Base-by-base conservation (phyloP, 495 filamentous ascomycete species). In the Trichoderma reesei region DNA sequence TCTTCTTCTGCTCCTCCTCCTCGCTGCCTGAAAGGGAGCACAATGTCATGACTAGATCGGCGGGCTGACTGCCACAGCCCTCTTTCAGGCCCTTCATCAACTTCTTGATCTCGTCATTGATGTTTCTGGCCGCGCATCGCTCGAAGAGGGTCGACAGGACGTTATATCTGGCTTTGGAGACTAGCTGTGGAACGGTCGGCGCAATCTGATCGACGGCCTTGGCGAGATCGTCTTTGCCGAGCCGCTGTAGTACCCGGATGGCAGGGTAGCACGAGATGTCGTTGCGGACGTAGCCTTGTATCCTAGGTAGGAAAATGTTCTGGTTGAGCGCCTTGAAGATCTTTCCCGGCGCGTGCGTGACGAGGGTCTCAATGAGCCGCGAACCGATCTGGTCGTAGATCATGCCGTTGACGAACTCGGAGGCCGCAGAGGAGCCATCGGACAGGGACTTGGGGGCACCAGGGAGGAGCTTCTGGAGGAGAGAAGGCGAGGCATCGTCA, bases 381-480 rank as follows among this genome's bases (percentile, higher is more conserved):
- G 92, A 96, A 5, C 95, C 95, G 33, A 97, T 84, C 0, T 89
- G 77, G 70, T 96, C 90, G 70, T 97, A 98, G 31, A 97, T 73
- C 67, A 98, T 81, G 41, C 88, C 86, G 67, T 89, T 89, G 72
- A 97, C 83, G 71, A 97, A 97, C 9, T 79, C 75, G 33, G 71
- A 75, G 10, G 79, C 79, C 9, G 70, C 68, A 3, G 76, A 76
- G 8, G 70, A 73, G 8, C 72, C 72, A 39, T 82, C 78, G 48
- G 70, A 69, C 20, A 82, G 72, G 0, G 79, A 78, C 8, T 67
- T 68, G 11, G 79, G 79, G 0, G 78, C 78, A 8, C 66, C 76
- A 2, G 79, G 79, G 13, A 82, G 65, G 13, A 82, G 76, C 51
- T 65, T 70, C 63, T 74, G 74, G 33, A 80, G 63, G 0, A 82